These are phyloP conservation scores for Colletotrichum neosansevieriae DNA, from an alignment of 2,329 filamentous ascomycete species.

Conservation along the genomic window DNA sequence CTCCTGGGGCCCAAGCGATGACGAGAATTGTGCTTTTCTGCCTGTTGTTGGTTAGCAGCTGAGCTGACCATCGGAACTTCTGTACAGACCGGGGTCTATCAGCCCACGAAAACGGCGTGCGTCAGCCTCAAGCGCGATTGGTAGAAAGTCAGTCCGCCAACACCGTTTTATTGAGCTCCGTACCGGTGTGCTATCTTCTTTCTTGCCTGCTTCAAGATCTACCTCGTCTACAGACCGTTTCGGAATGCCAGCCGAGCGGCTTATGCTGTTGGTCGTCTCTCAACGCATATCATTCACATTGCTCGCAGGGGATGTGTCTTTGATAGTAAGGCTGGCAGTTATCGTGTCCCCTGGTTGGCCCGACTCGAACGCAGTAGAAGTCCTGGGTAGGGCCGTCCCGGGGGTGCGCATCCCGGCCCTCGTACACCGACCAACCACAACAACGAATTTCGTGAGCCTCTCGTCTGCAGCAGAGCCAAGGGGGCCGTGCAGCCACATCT, in stretches of 20 bases:
- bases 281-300: slow-evolving; percentile 3
- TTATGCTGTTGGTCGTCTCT: slow-evolving; percentile 4
- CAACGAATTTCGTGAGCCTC: neutral
- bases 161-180: no score
- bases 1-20: neutral
- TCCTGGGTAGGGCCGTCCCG: slow-evolving; percentile 16
- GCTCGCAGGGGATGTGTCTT: neutral
- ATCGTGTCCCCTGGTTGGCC: neutral
- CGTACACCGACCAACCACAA: slow-evolving; percentile 32
- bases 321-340: neutral
- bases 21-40: neutral
- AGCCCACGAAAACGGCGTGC: slow-evolving; percentile 26
- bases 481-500: slow-evolving; percentile 27
- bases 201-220: neutral
- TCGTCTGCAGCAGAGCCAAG: slow-evolving; percentile 10
- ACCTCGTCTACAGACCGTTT: neutral
- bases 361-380: neutral
- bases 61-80: slow-evolving; percentile 15
- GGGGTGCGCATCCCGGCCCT: slow-evolving; percentile 1
- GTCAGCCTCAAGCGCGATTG: neutral
- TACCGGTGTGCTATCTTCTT: neutral
- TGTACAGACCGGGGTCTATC: slow-evolving; percentile 4
- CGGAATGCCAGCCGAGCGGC: neutral
- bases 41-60: slow-evolving; percentile 10
- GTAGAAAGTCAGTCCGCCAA: neutral